Evolutionary conservation across 2,329 filamentous ascomycete species (phyloP).

Genomic region (Rosellinia necatrix): DNA sequence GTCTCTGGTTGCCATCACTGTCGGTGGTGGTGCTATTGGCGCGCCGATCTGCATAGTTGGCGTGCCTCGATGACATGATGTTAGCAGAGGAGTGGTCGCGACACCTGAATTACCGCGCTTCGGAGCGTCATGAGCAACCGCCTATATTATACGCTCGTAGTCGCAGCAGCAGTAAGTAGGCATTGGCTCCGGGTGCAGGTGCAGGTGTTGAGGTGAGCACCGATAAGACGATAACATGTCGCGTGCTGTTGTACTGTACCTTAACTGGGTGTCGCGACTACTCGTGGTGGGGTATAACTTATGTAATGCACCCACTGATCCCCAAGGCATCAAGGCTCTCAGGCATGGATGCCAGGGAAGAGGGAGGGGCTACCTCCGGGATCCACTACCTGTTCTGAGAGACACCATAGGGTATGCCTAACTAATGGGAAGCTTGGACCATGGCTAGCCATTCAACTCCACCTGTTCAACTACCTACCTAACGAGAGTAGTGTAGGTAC

Average conservation of each 20-base stretch:
- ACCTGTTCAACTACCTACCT: no score
- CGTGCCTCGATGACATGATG: slow-evolving; percentile 45
- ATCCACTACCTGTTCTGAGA: no score
- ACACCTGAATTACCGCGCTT: slow-evolving; percentile 30
- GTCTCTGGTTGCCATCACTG: slow-evolving; percentile 37
- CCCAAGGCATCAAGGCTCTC: no score
- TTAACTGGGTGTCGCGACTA: neutral
- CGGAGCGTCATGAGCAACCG: slow-evolving; percentile 23
- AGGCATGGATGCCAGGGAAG: no score
- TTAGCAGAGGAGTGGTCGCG: slow-evolving; percentile 27
- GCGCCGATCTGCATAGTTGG: slow-evolving; percentile 48
- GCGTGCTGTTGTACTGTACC: slow-evolving; percentile 6
- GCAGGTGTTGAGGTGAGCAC: neutral
- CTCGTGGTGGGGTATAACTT: neutral
- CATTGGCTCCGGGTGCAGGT: neutral
- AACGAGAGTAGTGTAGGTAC: no score
- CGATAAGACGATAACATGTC: slow-evolving; percentile 23
- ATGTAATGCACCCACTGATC: neutral
- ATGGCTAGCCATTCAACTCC: no score
- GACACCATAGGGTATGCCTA: no score
- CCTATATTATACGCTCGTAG: neutral
- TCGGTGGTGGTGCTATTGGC: slow-evolving; percentile 46
- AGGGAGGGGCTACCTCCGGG: no score
- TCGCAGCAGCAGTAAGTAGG: neutral
- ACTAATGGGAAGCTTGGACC: no score